Conservation (phyloP, 768 basidiomycete species). For the Botryobasidium botryosum region DNA sequence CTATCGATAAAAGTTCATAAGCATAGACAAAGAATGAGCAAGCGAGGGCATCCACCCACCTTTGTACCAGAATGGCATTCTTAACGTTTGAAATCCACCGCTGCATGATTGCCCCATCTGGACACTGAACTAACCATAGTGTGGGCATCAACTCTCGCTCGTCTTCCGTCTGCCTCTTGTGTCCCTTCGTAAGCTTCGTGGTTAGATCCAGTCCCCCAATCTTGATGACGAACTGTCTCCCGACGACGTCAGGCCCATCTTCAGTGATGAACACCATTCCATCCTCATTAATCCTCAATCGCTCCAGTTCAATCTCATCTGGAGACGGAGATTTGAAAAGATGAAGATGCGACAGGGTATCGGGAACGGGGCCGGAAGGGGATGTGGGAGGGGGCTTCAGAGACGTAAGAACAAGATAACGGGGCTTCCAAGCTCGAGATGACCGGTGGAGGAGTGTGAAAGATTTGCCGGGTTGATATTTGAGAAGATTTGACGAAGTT, state of each 20-base stretch:
- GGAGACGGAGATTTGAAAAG: not conserved
- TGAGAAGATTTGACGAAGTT: conserved; percentile 2
- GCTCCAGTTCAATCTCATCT: conserved; percentile 7
- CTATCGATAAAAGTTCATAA: not conserved
- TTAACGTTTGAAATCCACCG: conserved; percentile 7
- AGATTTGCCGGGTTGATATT: conserved; percentile 1
- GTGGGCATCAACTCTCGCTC: not conserved
- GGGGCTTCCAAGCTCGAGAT: conserved; percentile 4
- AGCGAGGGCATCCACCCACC: not conserved
- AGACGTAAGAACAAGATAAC: conserved; percentile 5
- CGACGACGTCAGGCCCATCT: not conserved
- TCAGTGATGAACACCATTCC: conserved; percentile 7
- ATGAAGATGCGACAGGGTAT: conserved; percentile 7
- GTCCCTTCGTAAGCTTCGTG: not conserved
- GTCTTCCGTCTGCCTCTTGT: too few species aligned
- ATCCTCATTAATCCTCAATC: conserved; percentile 9
- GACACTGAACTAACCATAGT: conserved; percentile 7
- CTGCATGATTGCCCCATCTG: conserved; percentile 5
- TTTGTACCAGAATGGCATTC: conserved; percentile 5
- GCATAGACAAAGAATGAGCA: not conserved
- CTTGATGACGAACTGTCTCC: conserved; percentile 5
- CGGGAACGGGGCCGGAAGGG: not conserved
- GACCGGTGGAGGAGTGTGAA: conserved; percentile 7
- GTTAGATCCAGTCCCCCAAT: not conserved
- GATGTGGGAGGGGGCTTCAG: conserved; percentile 5